A percentile compares a stretch with the other conserved stretches of the same genome.
phyloP scores from a whole-genome alignment of 2,329 filamentous ascomycete species.

The Didymella glomerata region DNA sequence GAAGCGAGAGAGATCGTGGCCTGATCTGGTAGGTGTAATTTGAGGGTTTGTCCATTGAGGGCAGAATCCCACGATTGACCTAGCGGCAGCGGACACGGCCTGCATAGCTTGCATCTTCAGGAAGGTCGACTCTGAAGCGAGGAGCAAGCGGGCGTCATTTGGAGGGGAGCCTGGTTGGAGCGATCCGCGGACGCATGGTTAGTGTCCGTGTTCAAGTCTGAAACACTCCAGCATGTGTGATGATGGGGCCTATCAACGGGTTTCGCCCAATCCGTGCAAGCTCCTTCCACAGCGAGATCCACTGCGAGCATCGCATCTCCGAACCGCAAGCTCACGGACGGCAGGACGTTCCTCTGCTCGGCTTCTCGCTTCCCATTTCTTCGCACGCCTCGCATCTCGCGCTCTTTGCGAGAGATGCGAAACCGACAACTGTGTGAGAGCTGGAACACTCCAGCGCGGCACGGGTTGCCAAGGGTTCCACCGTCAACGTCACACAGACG shows the following conservation, averaged over 20 bases:
- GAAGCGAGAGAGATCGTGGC: constrained; percentile 14
- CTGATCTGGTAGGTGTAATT: constrained; percentile 22
- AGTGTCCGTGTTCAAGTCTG: constrained; percentile 21
- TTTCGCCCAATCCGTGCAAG: constrained; percentile 11
- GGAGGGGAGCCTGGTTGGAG: constrained; percentile 17
- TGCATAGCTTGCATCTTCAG: constrained; percentile 18
- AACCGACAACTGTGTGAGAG: constrained; percentile 6
- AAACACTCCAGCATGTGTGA: constrained; percentile 19
- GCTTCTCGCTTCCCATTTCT: neutral
- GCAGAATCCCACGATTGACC: constrained; percentile 16
- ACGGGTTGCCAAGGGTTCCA: neutral
- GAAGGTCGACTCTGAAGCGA: constrained; percentile 22
- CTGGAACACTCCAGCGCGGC: constrained; percentile 19
- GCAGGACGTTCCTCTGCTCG: neutral
- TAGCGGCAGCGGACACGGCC: constrained; percentile 20
- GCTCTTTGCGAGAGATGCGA: neutral
- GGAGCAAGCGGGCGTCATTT: constrained; percentile 17
- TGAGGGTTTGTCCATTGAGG: constrained; percentile 16
- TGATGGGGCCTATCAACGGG: constrained; percentile 16
- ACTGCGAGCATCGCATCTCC: constrained; percentile 14
- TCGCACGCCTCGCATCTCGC: neutral
- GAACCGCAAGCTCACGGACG: constrained; percentile 5
- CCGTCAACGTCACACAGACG: neutral
- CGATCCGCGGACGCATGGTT: constrained; percentile 10
- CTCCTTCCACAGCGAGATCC: constrained; percentile 7